Evolutionary conservation across 2,329 filamentous ascomycete genomes (phyloP).

Genomic region (Paecilomyces dactylethromorphus): DNA sequence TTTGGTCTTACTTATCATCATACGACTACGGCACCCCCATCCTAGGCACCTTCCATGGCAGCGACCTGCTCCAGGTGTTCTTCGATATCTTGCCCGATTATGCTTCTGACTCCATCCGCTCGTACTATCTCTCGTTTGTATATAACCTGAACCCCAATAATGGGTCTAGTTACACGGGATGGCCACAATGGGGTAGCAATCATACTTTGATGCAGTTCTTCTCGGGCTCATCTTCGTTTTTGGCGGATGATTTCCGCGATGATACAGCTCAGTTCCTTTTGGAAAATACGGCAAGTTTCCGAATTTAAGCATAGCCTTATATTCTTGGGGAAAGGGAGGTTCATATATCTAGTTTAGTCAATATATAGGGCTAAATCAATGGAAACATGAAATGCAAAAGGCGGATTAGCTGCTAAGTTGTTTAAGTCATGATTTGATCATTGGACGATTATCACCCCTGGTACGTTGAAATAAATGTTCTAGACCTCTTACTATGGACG

Average conservation of each 20-base stretch:
- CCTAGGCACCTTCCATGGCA: slow-evolving; percentile 69
- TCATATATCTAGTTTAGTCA: neutral
- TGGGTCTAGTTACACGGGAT: neutral
- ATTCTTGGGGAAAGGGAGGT: neutral
- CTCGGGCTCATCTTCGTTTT: neutral
- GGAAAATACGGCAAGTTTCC: neutral
- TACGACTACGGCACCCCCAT: slow-evolving; percentile 67
- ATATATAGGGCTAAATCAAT: neutral
- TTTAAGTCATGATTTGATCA: no score
- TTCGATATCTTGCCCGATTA: slow-evolving; percentile 58
- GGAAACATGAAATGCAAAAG: no score
- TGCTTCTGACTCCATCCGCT: slow-evolving; percentile 53
- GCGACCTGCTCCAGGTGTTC: slow-evolving; percentile 64
- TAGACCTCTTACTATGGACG: no score
- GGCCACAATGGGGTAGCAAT: neutral
- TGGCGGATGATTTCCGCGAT: neutral
- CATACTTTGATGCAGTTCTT: neutral
- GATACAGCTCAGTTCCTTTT: neutral
- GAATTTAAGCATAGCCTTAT: neutral
- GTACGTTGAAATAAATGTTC: no score
- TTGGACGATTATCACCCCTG: no score
- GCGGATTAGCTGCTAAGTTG: no score
- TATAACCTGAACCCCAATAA: slow-evolving; percentile 61
- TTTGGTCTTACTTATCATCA: slow-evolving; percentile 69
- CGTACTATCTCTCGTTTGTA: slow-evolving; percentile 68